Percentiles rank a stretch among this genome's conserved stretches.
phyloP scores from a whole-genome alignment of 768 basidiomycete species.

The Pulveroboletus ravenelii region DNA sequence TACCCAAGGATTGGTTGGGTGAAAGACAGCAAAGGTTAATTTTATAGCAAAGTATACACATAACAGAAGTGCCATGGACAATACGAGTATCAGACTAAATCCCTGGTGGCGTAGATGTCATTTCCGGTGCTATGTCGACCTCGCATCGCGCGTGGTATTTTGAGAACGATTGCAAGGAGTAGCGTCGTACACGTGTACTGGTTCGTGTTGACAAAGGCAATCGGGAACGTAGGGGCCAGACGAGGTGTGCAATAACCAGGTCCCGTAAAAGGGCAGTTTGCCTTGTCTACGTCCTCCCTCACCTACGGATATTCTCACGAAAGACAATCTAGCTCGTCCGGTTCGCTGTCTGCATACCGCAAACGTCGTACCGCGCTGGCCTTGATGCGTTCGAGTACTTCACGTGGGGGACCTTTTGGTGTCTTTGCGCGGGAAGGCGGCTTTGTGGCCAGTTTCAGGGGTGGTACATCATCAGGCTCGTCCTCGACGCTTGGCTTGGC shows the following conservation, averaged over 20 bases:
- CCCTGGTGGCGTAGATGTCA: neutral
- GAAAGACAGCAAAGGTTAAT: neutral
- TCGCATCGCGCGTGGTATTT: neutral
- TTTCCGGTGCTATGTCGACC: neutral
- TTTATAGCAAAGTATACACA: conserved; percentile 4
- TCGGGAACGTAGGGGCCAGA: neutral
- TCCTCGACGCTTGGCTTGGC: neutral
- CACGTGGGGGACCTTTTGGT: conserved; percentile 35
- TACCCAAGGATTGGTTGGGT: neutral
- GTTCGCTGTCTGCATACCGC: conserved; percentile 30
- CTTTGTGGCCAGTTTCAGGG: neutral
- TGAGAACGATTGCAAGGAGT: neutral
- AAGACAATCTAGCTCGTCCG: conserved; percentile 45
- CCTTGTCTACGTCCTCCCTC: neutral
- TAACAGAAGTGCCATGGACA: neutral
- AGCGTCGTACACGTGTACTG: neutral
- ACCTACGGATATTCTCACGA: conserved; percentile 26
- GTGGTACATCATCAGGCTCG: neutral
- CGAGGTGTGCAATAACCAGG: neutral
- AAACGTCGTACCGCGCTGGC: conserved; percentile 24
- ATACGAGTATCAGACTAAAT: neutral
- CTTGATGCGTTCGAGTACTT: conserved; percentile 36
- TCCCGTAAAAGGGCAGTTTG: neutral
- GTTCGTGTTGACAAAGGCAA: neutral
- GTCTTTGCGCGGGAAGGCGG: conserved; percentile 9